Evolutionary conservation across 73 alveolate species (phyloP).

Genomic region (Stentor coeruleus): DNA sequence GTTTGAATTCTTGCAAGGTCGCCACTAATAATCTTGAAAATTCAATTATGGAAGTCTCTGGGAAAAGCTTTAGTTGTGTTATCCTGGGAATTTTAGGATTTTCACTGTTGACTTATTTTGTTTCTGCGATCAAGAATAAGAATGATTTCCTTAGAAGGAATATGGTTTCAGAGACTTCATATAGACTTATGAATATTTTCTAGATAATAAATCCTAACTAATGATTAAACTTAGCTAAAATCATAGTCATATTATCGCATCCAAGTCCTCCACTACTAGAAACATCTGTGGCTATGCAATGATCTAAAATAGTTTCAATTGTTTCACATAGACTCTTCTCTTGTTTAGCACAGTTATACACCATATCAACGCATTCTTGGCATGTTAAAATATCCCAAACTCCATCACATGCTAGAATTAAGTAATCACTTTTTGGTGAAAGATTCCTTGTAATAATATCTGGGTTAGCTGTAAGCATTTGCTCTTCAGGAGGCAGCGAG

Average conservation of each 20-base stretch:
- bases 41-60: no score
- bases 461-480: conserved; percentile 70
- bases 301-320: conserved; percentile 29
- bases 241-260: conserved; percentile 77
- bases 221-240: conserved; percentile 51
- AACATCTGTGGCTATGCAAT: conserved; percentile 35
- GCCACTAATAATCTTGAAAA: no score
- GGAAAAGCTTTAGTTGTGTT: no score
- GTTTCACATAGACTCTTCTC: conserved; percentile 23
- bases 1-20: no score
- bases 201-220: no score
- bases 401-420: conserved; percentile 89
- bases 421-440: conserved; percentile 54
- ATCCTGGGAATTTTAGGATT: no score
- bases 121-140: no score
- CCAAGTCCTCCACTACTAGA: conserved; percentile 57
- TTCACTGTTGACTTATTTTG: no score
- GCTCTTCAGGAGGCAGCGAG: conserved; percentile 64
- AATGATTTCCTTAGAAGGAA: no score
- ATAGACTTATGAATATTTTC: no score
- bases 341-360: conserved; percentile 35
- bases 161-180: no score
- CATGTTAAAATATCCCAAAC: conserved; percentile 71
- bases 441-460: conserved; percentile 43
- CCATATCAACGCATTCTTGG: conserved; percentile 54